Evolutionary conservation across 176 grass and related monocot genomes (phyloP).

Genomic region (Dendrocalamus sinicus): DNA sequence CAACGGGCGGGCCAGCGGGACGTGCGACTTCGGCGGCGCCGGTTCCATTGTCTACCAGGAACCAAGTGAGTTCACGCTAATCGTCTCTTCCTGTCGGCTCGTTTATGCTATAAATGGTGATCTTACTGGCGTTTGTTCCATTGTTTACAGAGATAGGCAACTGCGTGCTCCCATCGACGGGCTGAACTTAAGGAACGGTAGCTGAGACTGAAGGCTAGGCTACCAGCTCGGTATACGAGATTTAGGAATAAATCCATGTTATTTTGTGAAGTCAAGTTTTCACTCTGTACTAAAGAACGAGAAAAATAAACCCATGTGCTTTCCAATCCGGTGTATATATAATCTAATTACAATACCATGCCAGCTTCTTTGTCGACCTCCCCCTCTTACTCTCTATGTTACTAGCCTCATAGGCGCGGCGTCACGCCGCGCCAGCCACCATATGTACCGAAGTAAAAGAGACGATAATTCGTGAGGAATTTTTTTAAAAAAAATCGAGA

Average conservation of each 20-base stretch:
- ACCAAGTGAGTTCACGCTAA: conserved; percentile 26
- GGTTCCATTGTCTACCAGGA: conserved; percentile 35
- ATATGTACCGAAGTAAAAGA: too few relatives aligned
- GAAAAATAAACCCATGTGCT: conserved; percentile 17
- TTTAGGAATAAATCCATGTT: not conserved
- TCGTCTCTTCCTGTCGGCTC: too few relatives aligned
- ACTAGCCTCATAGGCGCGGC: too few relatives aligned
- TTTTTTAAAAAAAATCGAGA: too few relatives aligned
- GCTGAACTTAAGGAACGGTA: conserved; percentile 30
- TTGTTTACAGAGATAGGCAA: conserved; percentile 65
- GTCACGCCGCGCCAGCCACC: too few relatives aligned
- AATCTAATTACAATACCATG: not conserved
- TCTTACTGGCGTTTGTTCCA: conserved; percentile 25
- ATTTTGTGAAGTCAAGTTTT: not conserved
- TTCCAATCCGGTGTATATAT: not conserved
- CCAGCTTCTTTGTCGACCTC: too few relatives aligned
- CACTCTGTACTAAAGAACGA: not conserved
- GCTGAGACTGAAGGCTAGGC: not conserved
- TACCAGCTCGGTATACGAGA: conserved; percentile 6
- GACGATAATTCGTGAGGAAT: too few relatives aligned
- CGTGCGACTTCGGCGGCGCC: conserved; percentile 50
- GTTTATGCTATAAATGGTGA: not conserved
- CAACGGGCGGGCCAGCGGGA: not conserved
- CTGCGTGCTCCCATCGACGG: conserved; percentile 66
- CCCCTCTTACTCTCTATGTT: too few relatives aligned